Conservation (phyloP, 2,329 filamentous ascomycete genomes). For the Dactylellina cionopaga region DNA sequence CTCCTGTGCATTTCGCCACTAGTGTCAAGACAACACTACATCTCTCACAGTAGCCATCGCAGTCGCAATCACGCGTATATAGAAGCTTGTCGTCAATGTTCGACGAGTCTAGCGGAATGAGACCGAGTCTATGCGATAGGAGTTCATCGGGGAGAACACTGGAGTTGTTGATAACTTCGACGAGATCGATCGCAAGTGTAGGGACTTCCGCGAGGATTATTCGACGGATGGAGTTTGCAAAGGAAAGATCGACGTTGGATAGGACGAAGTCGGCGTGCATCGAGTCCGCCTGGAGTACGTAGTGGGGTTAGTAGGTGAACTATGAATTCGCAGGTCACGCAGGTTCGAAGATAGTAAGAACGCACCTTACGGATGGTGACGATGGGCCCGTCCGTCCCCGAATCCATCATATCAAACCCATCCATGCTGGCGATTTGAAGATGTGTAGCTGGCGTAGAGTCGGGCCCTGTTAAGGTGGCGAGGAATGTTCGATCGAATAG, state of each 20-base stretch:
- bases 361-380: constrained; percentile 51
- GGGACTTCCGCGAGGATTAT: constrained; percentile 93
- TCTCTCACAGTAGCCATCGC: constrained; percentile 91
- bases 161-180: constrained; percentile 91
- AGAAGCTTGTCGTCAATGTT: constrained; percentile 81
- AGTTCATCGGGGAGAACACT: constrained; percentile 98
- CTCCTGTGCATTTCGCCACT: constrained; percentile 83
- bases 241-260: constrained; percentile 78
- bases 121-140: constrained; percentile 87
- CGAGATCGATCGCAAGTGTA: constrained; percentile 85
- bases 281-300: constrained; percentile 72
- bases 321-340: constrained; percentile 53
- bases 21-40: constrained; percentile 87
- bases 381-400: constrained; percentile 41
- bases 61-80: constrained; percentile 94
- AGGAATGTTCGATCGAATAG: not conserved
- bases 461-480: not conserved
- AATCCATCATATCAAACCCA: constrained; percentile 52
- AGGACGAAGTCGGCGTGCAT: constrained; percentile 91
- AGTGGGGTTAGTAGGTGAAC: constrained; percentile 41
- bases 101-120: constrained; percentile 86
- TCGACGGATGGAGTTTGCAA: constrained; percentile 91
- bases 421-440: constrained; percentile 21
- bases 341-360: not conserved
- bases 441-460: not conserved